phyloP scores from a whole-genome alignment of 805 yeast genomes.

The Limtongia smithiae region DNA sequence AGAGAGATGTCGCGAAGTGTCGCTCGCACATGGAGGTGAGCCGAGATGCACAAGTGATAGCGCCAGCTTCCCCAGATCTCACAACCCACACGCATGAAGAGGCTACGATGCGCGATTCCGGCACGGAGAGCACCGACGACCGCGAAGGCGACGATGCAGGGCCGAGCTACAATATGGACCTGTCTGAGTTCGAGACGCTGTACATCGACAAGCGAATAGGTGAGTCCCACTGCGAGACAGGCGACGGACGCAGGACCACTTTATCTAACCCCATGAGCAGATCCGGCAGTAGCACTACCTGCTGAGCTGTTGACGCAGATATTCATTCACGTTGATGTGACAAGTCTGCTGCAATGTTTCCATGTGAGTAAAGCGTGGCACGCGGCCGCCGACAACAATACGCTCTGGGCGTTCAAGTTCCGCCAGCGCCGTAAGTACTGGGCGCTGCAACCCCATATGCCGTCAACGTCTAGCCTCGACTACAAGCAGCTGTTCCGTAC shows the following conservation, averaged over 20 bases:
- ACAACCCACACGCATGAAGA: too few relatives aligned
- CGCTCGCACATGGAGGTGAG: too few relatives aligned
- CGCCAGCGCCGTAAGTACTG: constrained; percentile 5
- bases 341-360: constrained; percentile 11
- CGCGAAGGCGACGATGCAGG: neutral
- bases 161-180: too few relatives aligned
- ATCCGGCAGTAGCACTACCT: constrained; percentile 14
- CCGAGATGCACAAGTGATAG: too few relatives aligned
- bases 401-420: constrained; percentile 22
- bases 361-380: constrained; percentile 22
- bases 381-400: constrained; percentile 3
- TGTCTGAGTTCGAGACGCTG: too few relatives aligned
- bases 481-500: constrained; percentile 33
- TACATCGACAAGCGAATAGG: too few relatives aligned
- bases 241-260: too few relatives aligned
- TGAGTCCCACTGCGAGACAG: neutral
- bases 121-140: too few relatives aligned
- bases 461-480: constrained; percentile 10
- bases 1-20: too few relatives aligned
- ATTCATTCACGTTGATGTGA: constrained; percentile 12
- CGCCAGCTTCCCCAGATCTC: too few relatives aligned
- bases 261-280: neutral
- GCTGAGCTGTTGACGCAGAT: constrained; percentile 21
- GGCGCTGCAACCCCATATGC: constrained; percentile 6
- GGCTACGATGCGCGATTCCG: too few relatives aligned